These are phyloP conservation scores for Hydnomerulius pinastri DNA, from an alignment of 768 basidiomycete genomes.

Conservation along the genomic window DNA sequence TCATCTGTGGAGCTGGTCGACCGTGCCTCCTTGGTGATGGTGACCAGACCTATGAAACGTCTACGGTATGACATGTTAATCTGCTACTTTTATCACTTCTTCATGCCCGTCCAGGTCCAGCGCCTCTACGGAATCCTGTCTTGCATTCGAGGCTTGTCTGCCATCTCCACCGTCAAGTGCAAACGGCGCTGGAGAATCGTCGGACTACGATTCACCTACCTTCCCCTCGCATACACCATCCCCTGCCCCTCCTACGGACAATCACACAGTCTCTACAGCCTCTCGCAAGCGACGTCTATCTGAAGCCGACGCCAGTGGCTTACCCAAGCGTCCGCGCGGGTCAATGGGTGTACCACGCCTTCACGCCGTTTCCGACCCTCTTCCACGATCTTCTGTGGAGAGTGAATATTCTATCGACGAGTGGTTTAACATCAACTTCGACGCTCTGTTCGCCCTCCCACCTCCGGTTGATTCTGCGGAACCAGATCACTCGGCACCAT, in stretches of 20 bases:
- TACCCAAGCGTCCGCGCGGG: slow-evolving; percentile 31
- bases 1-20: slow-evolving; percentile 1
- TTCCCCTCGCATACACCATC: neutral
- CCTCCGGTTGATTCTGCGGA: slow-evolving; percentile 21
- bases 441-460: slow-evolving; percentile 28
- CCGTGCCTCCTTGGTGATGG: neutral
- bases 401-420: slow-evolving; percentile 31
- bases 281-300: slow-evolving; percentile 40
- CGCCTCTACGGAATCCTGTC: neutral
- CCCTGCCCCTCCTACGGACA: neutral
- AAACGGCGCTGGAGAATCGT: neutral
- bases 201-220: neutral
- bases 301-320: slow-evolving; percentile 21
- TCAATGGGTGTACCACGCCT: slow-evolving; percentile 17
- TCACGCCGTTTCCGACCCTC: slow-evolving; percentile 33
- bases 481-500: slow-evolving; percentile 24
- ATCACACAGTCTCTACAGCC: neutral
- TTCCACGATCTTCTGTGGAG: slow-evolving; percentile 14
- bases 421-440: slow-evolving; percentile 36
- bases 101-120: neutral
- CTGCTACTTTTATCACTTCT: neutral
- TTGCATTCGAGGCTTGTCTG: neutral
- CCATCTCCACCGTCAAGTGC: slow-evolving; percentile 3
- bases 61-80: slow-evolving; percentile 13
- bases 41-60: slow-evolving; percentile 19